A percentile compares a stretch with the other conserved stretches of the same genome.
phyloP scores from a whole-genome alignment of 2,329 filamentous ascomycete genomes.

The Xylaria sp. region DNA sequence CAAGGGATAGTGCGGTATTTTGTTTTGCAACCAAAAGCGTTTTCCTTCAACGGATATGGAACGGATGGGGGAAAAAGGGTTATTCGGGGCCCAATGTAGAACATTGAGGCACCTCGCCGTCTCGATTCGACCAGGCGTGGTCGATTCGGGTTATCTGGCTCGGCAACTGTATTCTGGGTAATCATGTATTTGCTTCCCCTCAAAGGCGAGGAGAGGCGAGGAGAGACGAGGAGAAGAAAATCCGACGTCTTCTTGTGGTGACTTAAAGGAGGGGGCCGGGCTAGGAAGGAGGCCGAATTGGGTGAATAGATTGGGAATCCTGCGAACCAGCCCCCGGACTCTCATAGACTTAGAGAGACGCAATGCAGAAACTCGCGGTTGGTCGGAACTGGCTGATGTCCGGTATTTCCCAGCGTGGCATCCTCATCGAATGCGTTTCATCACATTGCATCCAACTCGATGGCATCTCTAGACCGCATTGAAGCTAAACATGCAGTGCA shows the following conservation, averaged over 20 bases:
- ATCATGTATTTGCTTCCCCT: background rate
- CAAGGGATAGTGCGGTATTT: slow-evolving; percentile 25
- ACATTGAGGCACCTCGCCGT: slow-evolving; percentile 20
- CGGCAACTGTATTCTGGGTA: slow-evolving; percentile 1
- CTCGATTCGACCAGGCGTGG: background rate
- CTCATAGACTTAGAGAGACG: slow-evolving; percentile 40
- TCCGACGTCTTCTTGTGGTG: background rate
- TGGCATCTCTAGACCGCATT: background rate
- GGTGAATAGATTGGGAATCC: slow-evolving; percentile 37
- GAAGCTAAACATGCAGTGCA: background rate
- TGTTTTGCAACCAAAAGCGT: slow-evolving; percentile 29
- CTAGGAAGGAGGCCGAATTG: background rate
- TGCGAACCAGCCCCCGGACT: slow-evolving; percentile 36
- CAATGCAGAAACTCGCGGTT: slow-evolving; percentile 4
- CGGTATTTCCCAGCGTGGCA: background rate
- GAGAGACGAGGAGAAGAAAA: background rate
- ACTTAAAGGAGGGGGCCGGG: background rate
- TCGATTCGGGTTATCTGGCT: background rate
- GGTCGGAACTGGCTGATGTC: slow-evolving; percentile 24
- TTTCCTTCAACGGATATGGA: slow-evolving; percentile 11
- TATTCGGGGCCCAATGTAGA: background rate
- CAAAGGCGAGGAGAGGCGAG: background rate
- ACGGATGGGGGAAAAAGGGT: slow-evolving; percentile 4
- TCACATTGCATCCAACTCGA: background rate
- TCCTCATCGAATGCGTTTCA: background rate